Conservation (phyloP, 352 stramenopile species). For the Chrysophaeum taylorii region DNA sequence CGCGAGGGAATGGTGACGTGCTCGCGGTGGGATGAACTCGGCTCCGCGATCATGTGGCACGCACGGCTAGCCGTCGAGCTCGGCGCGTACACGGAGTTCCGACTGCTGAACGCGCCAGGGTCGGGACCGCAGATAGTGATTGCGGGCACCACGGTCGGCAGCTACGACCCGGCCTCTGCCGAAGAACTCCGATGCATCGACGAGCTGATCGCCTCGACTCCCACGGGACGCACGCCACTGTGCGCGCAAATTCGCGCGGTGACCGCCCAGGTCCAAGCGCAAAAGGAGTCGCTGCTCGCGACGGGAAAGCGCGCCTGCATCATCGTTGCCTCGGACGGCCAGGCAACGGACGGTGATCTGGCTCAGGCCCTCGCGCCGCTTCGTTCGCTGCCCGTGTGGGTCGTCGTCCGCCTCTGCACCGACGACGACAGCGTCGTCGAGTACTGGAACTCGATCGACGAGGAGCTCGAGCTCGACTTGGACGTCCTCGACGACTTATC, state of each 20-base stretch:
- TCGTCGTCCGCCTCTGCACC: conserved; percentile 55
- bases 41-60: conserved; percentile 8
- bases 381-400: conserved; percentile 43
- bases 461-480: conserved; percentile 46
- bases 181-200: background rate
- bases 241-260: conserved; percentile 14
- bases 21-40: conserved; percentile 22
- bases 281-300: background rate
- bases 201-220: background rate
- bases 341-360: conserved; percentile 17
- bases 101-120: conserved; percentile 15
- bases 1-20: background rate
- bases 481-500: conserved; percentile 58
- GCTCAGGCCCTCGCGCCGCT: conserved; percentile 32
- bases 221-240: conserved; percentile 15
- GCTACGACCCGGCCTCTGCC: background rate
- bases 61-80: background rate
- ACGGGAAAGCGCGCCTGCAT: conserved; percentile 8
- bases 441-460: conserved; percentile 56
- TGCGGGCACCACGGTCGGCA: background rate
- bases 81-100: conserved; percentile 16
- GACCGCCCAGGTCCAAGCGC: background rate
- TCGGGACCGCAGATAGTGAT: background rate
- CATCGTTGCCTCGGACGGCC: conserved; percentile 18
- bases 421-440: conserved; percentile 48